phyloP scores from a whole-genome alignment of 225 moss, liverwort and hornwort species.

The Takakia lepidozioides region DNA sequence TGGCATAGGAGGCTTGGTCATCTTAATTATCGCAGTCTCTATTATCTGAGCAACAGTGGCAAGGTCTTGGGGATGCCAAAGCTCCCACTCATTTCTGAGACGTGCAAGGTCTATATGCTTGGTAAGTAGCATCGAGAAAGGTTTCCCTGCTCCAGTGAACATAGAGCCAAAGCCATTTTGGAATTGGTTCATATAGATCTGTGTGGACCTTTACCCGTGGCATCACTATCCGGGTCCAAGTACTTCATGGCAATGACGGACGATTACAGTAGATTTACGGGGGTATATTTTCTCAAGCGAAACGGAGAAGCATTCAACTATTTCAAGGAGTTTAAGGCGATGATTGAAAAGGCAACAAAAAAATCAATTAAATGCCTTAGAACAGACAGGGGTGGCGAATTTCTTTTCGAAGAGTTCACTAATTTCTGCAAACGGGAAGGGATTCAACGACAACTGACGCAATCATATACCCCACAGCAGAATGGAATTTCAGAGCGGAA shows the following conservation, averaged over 20 bases:
- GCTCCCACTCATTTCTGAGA: no score
- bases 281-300: conserved; percentile 1
- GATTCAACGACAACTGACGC: neutral
- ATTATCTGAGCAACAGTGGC: no score
- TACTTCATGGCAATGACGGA: conserved; percentile 1
- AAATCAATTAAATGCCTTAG: no score
- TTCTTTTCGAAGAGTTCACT: neutral
- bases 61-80: neutral
- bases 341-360: neutral
- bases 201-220: neutral
- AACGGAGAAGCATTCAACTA: neutral
- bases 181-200: conserved; percentile 3
- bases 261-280: neutral
- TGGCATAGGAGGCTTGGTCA: no score
- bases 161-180: no score
- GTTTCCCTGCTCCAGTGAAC: no score
- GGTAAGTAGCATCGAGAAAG: no score
- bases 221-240: neutral
- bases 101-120: no score
- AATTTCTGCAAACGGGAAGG: neutral
- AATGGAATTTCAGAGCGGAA: no score
- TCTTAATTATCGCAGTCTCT: no score
- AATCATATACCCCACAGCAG: no score
- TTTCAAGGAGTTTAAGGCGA: neutral
- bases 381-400: no score